Conservation (phyloP, 2,329 filamentous ascomycete species). For the Rhytidhysteron rufulum region DNA sequence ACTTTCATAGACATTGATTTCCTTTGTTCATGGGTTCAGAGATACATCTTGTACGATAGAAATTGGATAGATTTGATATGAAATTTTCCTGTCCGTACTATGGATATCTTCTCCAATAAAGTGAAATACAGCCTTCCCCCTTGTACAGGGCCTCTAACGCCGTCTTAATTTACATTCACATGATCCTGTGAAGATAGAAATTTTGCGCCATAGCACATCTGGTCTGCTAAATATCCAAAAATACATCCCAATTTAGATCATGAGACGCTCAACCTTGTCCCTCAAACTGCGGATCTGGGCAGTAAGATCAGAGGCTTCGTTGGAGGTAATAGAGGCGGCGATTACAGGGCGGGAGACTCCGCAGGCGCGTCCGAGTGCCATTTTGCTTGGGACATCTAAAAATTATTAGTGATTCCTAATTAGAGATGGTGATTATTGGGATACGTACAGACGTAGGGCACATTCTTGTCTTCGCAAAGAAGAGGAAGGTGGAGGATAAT, state of each 20-base stretch:
- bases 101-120: no score
- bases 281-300: constrained; percentile 84
- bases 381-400: constrained; percentile 4
- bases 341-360: constrained; percentile 89
- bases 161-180: no score
- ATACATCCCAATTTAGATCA: constrained; percentile 59
- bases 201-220: no score
- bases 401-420: neutral
- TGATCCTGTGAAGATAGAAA: no score
- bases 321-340: constrained; percentile 77
- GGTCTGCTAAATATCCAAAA: neutral
- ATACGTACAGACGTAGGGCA: constrained; percentile 65
- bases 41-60: no score
- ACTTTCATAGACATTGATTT: no score
- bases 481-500: constrained; percentile 66
- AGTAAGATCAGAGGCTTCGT: constrained; percentile 63
- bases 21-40: no score
- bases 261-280: constrained; percentile 92
- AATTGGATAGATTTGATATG: no score
- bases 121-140: no score
- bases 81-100: no score
- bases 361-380: constrained; percentile 69
- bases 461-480: constrained; percentile 73
- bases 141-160: no score
- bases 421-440: constrained; percentile 32